These are phyloP conservation scores for Pichia cabralensis DNA, from an alignment of 805 yeast genomes.

Conservation along the genomic window DNA sequence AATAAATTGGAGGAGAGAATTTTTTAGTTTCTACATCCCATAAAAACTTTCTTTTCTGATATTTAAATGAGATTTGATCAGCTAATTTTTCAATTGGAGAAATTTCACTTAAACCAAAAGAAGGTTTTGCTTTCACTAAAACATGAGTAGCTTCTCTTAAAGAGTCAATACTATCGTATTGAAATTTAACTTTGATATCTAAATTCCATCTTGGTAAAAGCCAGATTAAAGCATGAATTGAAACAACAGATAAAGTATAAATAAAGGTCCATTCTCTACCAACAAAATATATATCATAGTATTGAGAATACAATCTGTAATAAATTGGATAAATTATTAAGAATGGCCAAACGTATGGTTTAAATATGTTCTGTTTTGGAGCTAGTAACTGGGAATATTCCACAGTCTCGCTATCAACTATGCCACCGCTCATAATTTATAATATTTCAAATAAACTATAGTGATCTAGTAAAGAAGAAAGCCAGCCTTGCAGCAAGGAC, in stretches of 20 bases:
- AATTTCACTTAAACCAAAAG: constrained; percentile 79
- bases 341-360: constrained; percentile 83
- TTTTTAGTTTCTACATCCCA: constrained; percentile 41
- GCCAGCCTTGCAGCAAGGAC: too few relatives aligned
- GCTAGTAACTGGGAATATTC: constrained; percentile 64
- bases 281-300: constrained; percentile 72
- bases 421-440: constrained; percentile 16
- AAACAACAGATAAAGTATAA: constrained; percentile 60
- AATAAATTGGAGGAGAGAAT: constrained; percentile 78
- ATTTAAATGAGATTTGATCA: constrained; percentile 59
- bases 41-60: constrained; percentile 87
- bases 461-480: too few relatives aligned
- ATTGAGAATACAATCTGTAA: constrained; percentile 48
- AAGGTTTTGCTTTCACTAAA: constrained; percentile 71
- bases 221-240: constrained; percentile 68
- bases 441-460: too few relatives aligned
- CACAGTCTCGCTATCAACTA: constrained; percentile 67
- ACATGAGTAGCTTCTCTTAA: constrained; percentile 62
- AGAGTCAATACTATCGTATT: constrained; percentile 43
- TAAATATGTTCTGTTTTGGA: constrained; percentile 46
- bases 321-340: constrained; percentile 68
- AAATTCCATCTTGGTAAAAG: constrained; percentile 94
- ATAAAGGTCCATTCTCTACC: constrained; percentile 97
- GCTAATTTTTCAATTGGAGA: constrained; percentile 45
- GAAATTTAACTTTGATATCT: constrained; percentile 56